Percentiles rank a stretch among this genome's conserved stretches.
These are phyloP conservation scores for Malbranchea cinnamomea DNA, from an alignment of 2,329 filamentous ascomycete genomes.

Conservation along the genomic window DNA sequence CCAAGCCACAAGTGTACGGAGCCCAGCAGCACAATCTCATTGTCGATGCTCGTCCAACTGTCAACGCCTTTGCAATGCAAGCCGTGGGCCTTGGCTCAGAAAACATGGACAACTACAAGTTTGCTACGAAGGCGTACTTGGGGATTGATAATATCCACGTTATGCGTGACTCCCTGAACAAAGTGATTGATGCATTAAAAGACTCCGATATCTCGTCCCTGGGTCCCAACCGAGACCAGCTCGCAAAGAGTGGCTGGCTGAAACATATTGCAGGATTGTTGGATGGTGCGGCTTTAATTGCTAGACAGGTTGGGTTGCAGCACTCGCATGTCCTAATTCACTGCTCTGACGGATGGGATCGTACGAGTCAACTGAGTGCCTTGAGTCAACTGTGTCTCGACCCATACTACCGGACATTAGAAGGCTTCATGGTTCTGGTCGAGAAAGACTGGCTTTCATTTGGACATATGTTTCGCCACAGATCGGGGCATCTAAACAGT, in stretches of 20 bases:
- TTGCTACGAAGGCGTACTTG: conserved; percentile 78
- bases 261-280: conserved; percentile 76
- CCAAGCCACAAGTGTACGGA: conserved; percentile 60
- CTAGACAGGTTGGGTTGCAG: conserved; percentile 73
- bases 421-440: conserved; percentile 85
- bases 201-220: conserved; percentile 78
- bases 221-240: conserved; percentile 63
- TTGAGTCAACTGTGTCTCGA: conserved; percentile 87
- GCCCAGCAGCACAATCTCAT: conserved; percentile 90
- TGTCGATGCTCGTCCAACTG: conserved; percentile 82
- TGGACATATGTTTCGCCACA: conserved; percentile 90
- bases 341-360: conserved; percentile 97
- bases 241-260: conserved; percentile 78
- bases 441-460: conserved; percentile 98
- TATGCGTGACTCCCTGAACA: conserved; percentile 82
- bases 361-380: conserved; percentile 86
- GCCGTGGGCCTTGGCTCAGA: conserved; percentile 86
- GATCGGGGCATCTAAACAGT: conserved; percentile 73
- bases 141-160: conserved; percentile 98
- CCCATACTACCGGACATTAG: conserved; percentile 83
- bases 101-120: conserved; percentile 95
- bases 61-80: conserved; percentile 92
- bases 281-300: conserved; percentile 71
- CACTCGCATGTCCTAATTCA: conserved; percentile 94
- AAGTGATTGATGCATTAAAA: conserved; percentile 77